Percentiles rank a stretch among this genome's conserved stretches.
These are phyloP conservation scores for Zymoseptoria crescenta DNA, from an alignment of 2,329 filamentous ascomycete genomes.

Conservation along the genomic window DNA sequence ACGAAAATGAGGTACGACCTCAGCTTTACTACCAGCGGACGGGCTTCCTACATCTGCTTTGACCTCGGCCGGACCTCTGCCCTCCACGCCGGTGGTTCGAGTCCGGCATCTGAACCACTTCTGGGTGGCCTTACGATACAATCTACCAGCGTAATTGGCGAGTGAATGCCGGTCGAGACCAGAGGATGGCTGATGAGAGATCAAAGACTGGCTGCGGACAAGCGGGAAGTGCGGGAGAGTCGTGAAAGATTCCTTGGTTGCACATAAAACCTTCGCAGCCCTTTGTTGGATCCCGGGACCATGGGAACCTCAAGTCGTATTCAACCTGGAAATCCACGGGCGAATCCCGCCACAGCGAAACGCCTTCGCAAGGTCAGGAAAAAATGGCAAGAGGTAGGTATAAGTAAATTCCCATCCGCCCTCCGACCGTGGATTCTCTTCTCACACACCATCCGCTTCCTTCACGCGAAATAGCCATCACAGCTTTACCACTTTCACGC, in stretches of 20 bases:
- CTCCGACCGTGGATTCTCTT: neutral
- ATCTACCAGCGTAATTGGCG: neutral
- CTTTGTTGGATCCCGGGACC: neutral
- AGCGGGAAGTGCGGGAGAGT: neutral
- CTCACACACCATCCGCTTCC: neutral
- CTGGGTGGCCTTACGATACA: conserved; percentile 11
- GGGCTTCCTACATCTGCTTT: conserved; percentile 6
- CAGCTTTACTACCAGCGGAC: conserved; percentile 5
- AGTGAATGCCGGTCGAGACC: neutral
- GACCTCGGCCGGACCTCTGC: neutral
- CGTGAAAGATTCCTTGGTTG: neutral
- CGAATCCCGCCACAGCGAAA: neutral
- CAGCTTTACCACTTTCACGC: neutral
- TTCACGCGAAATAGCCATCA: neutral
- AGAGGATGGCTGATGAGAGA: neutral
- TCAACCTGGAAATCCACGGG: neutral
- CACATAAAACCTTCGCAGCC: neutral
- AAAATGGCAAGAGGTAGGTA: neutral
- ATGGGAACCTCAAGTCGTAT: neutral
- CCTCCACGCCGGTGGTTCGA: too few relatives aligned
- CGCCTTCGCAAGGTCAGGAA: neutral
- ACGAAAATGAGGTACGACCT: conserved; percentile 7
- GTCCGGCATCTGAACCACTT: conserved; percentile 9
- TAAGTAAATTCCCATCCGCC: neutral
- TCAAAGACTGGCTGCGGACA: neutral